Conservation (phyloP, 106 monocot genomes). For the Phalaenopsis aphrodite region DNA sequence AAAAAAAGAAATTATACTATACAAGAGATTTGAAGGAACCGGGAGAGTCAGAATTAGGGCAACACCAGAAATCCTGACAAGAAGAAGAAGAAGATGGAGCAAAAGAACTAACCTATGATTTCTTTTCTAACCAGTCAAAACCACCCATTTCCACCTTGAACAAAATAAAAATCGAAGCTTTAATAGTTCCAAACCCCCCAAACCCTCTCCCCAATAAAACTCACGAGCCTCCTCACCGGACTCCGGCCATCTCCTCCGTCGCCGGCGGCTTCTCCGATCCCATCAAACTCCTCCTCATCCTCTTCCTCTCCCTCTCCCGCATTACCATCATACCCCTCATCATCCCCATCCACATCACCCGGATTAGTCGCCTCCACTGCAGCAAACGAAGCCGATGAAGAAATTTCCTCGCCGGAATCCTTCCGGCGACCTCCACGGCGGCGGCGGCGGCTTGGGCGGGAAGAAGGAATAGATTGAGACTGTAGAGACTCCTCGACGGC, state of each 20-base stretch:
- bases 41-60: too few species aligned
- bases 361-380: background rate
- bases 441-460: conserved; percentile 4
- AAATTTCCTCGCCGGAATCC: background rate
- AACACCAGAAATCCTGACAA: too few species aligned
- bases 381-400: background rate
- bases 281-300: background rate
- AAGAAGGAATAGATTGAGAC: background rate
- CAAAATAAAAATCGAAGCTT: too few species aligned
- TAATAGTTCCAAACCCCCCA: too few species aligned
- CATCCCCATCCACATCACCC: background rate
- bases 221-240: conserved; percentile 27
- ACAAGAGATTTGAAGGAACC: too few species aligned
- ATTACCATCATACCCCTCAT: background rate
- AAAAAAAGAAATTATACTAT: too few species aligned
- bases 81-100: too few species aligned
- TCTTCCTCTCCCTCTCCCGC: too few species aligned
- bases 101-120: too few species aligned
- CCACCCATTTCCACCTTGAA: too few species aligned
- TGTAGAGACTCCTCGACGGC: conserved; percentile 22
- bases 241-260: background rate
- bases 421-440: background rate
- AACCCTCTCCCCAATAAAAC: conserved; percentile 28
- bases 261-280: too few species aligned
- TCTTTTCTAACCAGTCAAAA: too few species aligned